Conservation (phyloP, 2,329 filamentous ascomycete species). For the Coniochaeta prunicola region DNA sequence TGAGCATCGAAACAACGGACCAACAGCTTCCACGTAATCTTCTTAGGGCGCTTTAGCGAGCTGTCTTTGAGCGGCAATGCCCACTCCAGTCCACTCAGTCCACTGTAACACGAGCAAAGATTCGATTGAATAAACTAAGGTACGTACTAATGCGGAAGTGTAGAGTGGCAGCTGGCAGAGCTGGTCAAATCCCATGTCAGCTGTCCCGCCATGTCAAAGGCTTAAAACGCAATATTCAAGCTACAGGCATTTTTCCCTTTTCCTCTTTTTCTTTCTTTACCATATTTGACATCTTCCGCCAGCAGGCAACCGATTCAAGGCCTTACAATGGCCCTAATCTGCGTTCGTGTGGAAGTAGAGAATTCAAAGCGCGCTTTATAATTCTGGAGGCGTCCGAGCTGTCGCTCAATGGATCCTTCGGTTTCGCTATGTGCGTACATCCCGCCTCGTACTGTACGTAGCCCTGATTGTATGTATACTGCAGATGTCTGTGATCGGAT, state of each 20-base stretch:
- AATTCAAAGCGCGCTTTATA: constrained; percentile 46
- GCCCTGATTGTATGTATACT: neutral
- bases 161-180: neutral
- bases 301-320: constrained; percentile 19
- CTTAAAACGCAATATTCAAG: neutral
- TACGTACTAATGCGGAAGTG: too few species aligned
- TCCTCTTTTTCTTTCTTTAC: constrained; percentile 32
- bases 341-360: constrained; percentile 46
- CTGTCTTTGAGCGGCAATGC: neutral
- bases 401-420: constrained; percentile 35
- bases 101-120: neutral
- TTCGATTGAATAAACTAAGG: too few species aligned
- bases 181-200: neutral
- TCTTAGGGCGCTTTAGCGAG: neutral
- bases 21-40: neutral
- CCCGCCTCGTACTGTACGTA: too few species aligned
- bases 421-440: constrained; percentile 60
- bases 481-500: neutral
- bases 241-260: constrained; percentile 13
- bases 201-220: too few species aligned
- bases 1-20: neutral
- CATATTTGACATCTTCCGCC: constrained; percentile 41
- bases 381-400: constrained; percentile 44
- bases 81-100: too few species aligned
- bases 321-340: constrained; percentile 34